Evolutionary conservation across 805 yeast species (phyloP), one percentile per base, ranked within the genome.

Genomic region (Nakazawaea ernobii): DNA sequence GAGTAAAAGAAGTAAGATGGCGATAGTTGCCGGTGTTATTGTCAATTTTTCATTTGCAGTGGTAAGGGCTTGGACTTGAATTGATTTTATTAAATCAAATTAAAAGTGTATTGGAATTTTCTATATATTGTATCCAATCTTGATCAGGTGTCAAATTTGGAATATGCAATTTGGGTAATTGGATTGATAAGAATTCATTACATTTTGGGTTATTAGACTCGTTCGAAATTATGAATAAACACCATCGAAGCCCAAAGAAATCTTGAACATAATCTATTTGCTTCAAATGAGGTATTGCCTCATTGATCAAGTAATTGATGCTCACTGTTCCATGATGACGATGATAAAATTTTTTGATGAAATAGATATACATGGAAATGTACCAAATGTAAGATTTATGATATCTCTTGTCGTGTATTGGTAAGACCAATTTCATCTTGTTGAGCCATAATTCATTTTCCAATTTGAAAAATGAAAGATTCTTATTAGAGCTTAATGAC

Each of bases 11-110:
- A 67, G 86, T 67, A 63, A 79, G 65, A 78, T 82, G 80, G 81
- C 92, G 1, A 73, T 90, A 8, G 62, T 84, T 42, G 83, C 82
- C 2, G 96, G 97, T 0, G 68, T 86, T 4, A 62, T 79, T 37
- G 70, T 84, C 46, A 90, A 90, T 62, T 69, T 86, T 36, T 67
- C 82, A 27, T 80, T 86, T 62, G 88, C 89, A 3, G 56, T 84
- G 29, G 62, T 80, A 30, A 69, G 83, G 50, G 69, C 67, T 35
- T 75, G 76, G 73, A 60, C 68, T 29, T 68, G 45, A 43, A n/a
- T n/a, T 37, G 24, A 14, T 17, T 14, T 14, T 28, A n/a, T 26
- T 9, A 5, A 13, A n/a, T 45, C 14, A 41, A 9, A 46, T 26
- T 6, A 44, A 24, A n/a, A 39, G 11, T n/a, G 8, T 28, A 27